A percentile compares a stretch with the other conserved stretches of the same genome.
These are phyloP conservation scores for Aspergillus leporis DNA, from an alignment of 495 filamentous ascomycete genomes.

Conservation along the genomic window DNA sequence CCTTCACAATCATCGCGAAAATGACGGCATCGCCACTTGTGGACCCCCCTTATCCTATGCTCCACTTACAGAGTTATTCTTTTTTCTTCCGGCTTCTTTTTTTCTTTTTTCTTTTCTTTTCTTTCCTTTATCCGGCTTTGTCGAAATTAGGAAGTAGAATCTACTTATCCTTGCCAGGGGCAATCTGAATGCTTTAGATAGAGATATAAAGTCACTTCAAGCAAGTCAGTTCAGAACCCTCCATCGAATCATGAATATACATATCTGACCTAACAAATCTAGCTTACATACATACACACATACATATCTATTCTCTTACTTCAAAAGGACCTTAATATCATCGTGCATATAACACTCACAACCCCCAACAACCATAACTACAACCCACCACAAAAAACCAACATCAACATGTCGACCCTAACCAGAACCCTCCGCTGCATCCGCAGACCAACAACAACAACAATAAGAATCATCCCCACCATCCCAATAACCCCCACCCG, in stretches of 20 bases:
- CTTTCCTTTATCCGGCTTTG: not conserved
- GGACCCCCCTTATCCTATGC: not conserved
- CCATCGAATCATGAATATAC: not conserved
- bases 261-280: not conserved
- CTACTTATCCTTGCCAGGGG: too few species aligned
- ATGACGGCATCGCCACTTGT: conserved; percentile 8
- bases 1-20: not conserved
- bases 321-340: not conserved
- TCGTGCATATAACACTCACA: not conserved
- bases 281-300: not conserved
- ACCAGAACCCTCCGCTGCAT: conserved; percentile 2
- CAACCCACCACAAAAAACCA: not conserved
- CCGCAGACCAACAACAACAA: not conserved
- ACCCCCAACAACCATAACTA: not conserved
- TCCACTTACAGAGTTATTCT: conserved; percentile 7
- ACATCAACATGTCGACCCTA: conserved; percentile 4
- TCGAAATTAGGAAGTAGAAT: not conserved
- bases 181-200: not conserved
- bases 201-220: not conserved
- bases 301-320: too few species aligned
- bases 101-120: too few species aligned
- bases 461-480: not conserved
- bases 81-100: not conserved
- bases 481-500: not conserved
- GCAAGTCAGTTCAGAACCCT: too few species aligned